Base-by-base conservation (phyloP, 768 basidiomycete genomes). In the Cystobasidiopsis lactophilus region DNA sequence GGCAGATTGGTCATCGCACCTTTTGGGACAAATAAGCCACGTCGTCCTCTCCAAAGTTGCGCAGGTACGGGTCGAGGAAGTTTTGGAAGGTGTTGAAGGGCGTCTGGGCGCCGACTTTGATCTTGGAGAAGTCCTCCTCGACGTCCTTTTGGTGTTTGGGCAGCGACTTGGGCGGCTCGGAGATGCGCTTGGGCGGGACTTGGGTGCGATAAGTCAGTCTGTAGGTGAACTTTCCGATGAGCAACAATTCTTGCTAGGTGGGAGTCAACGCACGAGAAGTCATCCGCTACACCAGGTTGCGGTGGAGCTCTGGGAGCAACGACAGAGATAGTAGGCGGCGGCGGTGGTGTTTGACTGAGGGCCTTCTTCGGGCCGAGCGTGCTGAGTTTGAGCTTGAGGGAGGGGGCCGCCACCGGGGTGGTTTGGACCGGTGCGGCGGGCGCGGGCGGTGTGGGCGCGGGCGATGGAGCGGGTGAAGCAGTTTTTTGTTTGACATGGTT, bases 11-110 rank as follows among this genome's bases (percentile, higher is more conserved):
- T 18, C 13, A 49, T 24, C 43, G 19, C 40, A 75, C 82, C 11
- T 79, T 79, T 61, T 82, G 82, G 55, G 85, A 82, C 50, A 98
- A 72, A 66, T 86, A 89, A 2, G 91, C 91, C 27, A 96, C 69
- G 63, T 98, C 93, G 66, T 96, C 93, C 67, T 96, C 93, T 57
- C 80, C 80, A 40, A 95, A 77, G 23, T 77, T 75, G 48, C 88
- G 78, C 62, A 89, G 71, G 72, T 82, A 98, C 11, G 83, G 81
- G 62, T 95, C 91, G 43, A 91, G 76, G 61, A 78, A 80, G 24
- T 79, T 71, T 67, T 86, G 86, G 64, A 93, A 96, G 1, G 85
- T 85, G 14, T 63, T 53, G 43, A 68, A 67, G 14, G 65, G 62
- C 33, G 69, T 66, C 57, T 70, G 69, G 29, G 59, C 57, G 0